phyloP scores from a whole-genome alignment of 2,329 filamentous ascomycete genomes.

The Fusarium continuum region DNA sequence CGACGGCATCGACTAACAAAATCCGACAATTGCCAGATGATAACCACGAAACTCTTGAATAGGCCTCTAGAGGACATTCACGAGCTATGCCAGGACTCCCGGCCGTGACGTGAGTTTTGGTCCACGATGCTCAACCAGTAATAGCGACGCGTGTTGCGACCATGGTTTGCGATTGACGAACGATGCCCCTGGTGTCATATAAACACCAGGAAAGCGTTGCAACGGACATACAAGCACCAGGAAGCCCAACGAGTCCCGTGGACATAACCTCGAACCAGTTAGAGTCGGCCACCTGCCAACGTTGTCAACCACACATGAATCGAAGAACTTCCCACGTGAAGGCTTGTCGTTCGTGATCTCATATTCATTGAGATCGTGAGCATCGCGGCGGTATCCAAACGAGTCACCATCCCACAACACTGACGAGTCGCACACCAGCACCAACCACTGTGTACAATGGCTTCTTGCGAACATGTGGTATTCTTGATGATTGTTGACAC shows the following conservation, averaged over 20 bases:
- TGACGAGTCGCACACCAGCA: neutral
- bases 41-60: constrained; percentile 1
- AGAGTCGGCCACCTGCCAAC: constrained; percentile 13
- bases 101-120: neutral
- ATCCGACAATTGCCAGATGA: neutral
- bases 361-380: neutral
- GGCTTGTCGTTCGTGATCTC: neutral
- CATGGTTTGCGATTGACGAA: constrained; percentile 37
- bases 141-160: constrained; percentile 27
- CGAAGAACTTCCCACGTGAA: neutral
- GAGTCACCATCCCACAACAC: neutral
- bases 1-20: constrained; percentile 2
- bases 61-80: neutral
- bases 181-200: constrained; percentile 4
- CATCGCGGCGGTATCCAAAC: neutral
- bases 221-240: neutral
- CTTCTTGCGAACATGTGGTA: neutral
- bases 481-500: neutral
- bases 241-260: neutral
- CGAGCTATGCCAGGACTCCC: neutral
- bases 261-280: constrained; percentile 19
- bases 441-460: neutral
- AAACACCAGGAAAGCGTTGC: constrained; percentile 1
- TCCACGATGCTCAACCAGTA: constrained; percentile 25
- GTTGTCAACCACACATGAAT: constrained; percentile 7